Evolutionary conservation across 2,329 filamentous ascomycete genomes (phyloP), one percentile per base, ranked within the genome.

Genomic region (Cladophialophora carrionii): DNA sequence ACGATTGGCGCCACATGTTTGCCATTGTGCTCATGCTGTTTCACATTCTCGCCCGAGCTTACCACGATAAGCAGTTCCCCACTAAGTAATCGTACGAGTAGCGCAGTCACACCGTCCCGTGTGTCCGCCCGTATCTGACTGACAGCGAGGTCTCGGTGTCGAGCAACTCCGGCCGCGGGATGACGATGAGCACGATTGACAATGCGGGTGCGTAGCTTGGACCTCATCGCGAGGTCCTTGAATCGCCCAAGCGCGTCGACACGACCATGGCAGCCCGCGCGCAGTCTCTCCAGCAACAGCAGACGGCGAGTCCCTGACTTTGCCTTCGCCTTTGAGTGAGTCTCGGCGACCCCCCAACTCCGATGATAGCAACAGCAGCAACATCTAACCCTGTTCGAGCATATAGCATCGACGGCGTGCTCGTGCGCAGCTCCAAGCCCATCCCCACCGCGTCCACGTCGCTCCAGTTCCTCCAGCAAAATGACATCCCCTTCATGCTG

Each of bases 401-500:
- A 29, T 6, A 6, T 70, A 90, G 87, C 77, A 96, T 99, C 75
- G 95, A 99, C 77, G 95, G 95, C 62, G 95, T 99, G n/a, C 86
- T 99, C 22, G 84, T 98, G 34, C 91, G 93, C 73, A 90, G 90
- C 66, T 87, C 90, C 3, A 86, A 88, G 68, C 88, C 91, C 2
- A 88, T 98, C 54, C 89, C 91, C 1, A 89, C 90, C 34, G 94
- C 95, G 1, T 82, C 86, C 1, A 84, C 90, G 73, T 85, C 92
- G 14, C 84, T 99, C 22, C 80, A 82, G 32, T 89, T 87, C 73
- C 87, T 98, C 22, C 87, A 92, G 71, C 79, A 84, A 54, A 84
- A 92, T 73, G 83, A 85, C 54, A 91, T 97, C 53, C 93, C 93
- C 12, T 98, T 96, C 79, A 94, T 99, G 73, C 86, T 99, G 37